A percentile compares a stretch with the other conserved stretches of the same genome.
Conservation (phyloP, 371 early-diverging fungal species). For the Circinella umbellata region DNA sequence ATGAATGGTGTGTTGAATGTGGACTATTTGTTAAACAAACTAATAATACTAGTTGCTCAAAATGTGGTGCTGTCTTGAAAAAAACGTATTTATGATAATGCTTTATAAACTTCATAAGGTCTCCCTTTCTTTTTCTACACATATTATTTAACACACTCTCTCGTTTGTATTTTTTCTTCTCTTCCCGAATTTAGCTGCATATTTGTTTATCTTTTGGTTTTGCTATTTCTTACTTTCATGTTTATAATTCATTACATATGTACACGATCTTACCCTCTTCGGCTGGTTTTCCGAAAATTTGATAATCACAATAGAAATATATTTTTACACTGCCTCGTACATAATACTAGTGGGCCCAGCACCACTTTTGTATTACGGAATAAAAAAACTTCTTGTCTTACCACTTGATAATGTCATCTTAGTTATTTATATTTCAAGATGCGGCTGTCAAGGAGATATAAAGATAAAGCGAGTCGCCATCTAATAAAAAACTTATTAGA, state of each 20-base stretch:
- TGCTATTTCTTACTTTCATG: background rate
- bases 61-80: background rate
- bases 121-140: too few species aligned
- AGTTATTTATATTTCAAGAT: too few species aligned
- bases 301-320: background rate
- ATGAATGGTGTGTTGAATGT: constrained; percentile 21
- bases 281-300: constrained; percentile 6
- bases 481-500: too few species aligned
- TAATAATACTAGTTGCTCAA: background rate
- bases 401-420: too few species aligned
- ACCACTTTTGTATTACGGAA: too few species aligned
- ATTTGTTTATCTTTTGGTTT: background rate
- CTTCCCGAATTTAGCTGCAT: constrained; percentile 7
- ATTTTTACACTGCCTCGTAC: background rate
- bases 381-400: too few species aligned
- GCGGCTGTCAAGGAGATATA: too few species aligned
- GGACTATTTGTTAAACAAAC: constrained; percentile 14
- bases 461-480: too few species aligned
- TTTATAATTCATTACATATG: too few species aligned
- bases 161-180: background rate
- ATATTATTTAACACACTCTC: background rate
- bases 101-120: background rate
- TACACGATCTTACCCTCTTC: background rate
- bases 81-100: background rate
- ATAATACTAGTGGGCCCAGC: background rate